A percentile compares a stretch with the other conserved stretches of the same genome.
Conservation (phyloP, 2,329 filamentous ascomycete genomes). For the Tricladium varicosporioides region DNA sequence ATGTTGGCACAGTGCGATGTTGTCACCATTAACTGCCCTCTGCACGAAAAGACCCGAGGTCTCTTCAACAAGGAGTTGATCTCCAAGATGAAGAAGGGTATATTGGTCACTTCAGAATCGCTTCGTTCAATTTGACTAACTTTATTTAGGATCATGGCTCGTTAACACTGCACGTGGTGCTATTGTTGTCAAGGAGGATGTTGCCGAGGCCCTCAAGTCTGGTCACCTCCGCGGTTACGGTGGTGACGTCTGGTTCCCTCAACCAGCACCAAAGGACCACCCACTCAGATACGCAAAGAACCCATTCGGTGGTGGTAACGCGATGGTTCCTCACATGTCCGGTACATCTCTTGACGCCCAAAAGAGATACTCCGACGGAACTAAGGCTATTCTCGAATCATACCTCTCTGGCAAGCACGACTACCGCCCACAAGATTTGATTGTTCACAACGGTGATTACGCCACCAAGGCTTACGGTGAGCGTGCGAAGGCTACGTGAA, state of each 20-base stretch:
- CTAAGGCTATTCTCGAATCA: conserved; percentile 85
- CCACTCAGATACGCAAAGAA: conserved; percentile 88
- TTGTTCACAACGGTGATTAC: conserved; percentile 86
- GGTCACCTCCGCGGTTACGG: conserved; percentile 90
- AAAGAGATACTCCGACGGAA: conserved; percentile 83
- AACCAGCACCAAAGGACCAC: conserved; percentile 93
- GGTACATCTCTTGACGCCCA: conserved; percentile 98
- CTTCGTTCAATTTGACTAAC: not conserved
- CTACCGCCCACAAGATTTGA: conserved; percentile 88
- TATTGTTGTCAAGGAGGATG: conserved; percentile 99
- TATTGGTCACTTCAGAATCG: conserved; percentile 64
- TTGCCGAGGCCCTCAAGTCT: conserved; percentile 86
- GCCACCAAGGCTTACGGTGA: conserved; percentile 68
- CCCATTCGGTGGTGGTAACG: conserved; percentile 95
- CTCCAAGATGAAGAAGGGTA: conserved; percentile 95
- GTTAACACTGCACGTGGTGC: conserved; percentile 98
- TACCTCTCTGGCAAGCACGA: conserved; percentile 87
- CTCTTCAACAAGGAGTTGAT: conserved; percentile 99
- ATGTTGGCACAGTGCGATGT: conserved; percentile 92
- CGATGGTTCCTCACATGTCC: conserved; percentile 98
- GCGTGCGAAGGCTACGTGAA: conserved; percentile 23
- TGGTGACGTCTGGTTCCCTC: conserved; percentile 87
- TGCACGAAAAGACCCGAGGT: conserved; percentile 96
- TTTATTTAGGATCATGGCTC: conserved; percentile 78
- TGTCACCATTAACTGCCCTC: conserved; percentile 98